These are phyloP conservation scores for Penicillium salamii DNA, from an alignment of 495 filamentous ascomycete genomes.

Conservation along the genomic window DNA sequence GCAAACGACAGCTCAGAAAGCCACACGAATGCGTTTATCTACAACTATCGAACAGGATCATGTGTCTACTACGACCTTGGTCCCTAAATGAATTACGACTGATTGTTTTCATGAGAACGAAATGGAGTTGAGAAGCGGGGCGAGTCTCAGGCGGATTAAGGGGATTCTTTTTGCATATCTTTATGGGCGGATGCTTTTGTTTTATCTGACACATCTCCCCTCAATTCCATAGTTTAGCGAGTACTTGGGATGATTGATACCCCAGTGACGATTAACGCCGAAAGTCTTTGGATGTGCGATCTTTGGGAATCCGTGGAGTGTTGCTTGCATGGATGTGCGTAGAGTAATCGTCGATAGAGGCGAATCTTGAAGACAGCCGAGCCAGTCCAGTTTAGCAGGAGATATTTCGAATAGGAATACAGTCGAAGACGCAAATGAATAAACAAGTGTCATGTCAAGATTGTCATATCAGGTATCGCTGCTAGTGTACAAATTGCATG, in stretches of 20 bases:
- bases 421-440: constrained; percentile 9
- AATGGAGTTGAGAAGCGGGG: not conserved
- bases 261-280: constrained; percentile 23
- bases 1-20: constrained; percentile 43
- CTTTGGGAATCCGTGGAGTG: too few relatives aligned
- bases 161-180: constrained; percentile 5
- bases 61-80: constrained; percentile 75
- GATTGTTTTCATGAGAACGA: constrained; percentile 1
- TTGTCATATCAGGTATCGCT: constrained; percentile 32
- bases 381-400: too few relatives aligned
- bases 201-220: constrained; percentile 18
- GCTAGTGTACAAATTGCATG: constrained; percentile 32
- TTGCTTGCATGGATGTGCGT: too few relatives aligned
- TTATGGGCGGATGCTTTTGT: constrained; percentile 4
- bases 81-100: constrained; percentile 22
- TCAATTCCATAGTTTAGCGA: constrained; percentile 29
- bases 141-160: not conserved
- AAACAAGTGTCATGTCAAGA: constrained; percentile 10
- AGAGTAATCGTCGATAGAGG: too few relatives aligned
- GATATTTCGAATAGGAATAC: too few relatives aligned
- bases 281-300: not conserved
- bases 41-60: constrained; percentile 73
- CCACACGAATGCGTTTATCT: constrained; percentile 69
- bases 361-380: too few relatives aligned
- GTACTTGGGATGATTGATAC: constrained; percentile 30